phyloP scores from a whole-genome alignment of 805 yeast genomes.

The Zygotorulaspora sp. region DNA sequence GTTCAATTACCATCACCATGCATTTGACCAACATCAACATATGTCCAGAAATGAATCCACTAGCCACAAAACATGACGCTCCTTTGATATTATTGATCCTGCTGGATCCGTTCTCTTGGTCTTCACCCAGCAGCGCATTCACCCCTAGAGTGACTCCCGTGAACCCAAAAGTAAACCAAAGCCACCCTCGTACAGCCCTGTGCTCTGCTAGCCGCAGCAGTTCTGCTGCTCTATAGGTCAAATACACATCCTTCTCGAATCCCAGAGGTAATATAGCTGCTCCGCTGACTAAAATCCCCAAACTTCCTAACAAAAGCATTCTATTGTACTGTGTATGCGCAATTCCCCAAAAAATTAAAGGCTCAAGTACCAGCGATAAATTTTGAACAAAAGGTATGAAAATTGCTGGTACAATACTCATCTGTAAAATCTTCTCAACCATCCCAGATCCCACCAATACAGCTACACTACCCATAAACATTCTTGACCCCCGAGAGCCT shows the following conservation, averaged over 20 bases:
- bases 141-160: neutral
- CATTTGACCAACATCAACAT: conserved; percentile 83
- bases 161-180: neutral
- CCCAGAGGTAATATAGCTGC: neutral
- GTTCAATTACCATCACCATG: conserved; percentile 29
- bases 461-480: too few relatives aligned
- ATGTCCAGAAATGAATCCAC: conserved; percentile 81
- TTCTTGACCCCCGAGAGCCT: too few relatives aligned
- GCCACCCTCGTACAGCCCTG: neutral
- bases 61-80: neutral
- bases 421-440: too few relatives aligned
- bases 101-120: too few relatives aligned
- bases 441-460: too few relatives aligned
- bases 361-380: too few relatives aligned
- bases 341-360: neutral
- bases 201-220: conserved; percentile 34
- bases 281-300: neutral
- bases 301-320: neutral
- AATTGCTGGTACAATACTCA: too few relatives aligned
- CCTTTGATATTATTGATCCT: neutral
- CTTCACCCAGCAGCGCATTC: neutral
- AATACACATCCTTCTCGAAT: conserved; percentile 16
- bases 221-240: conserved; percentile 7
- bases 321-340: neutral
- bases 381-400: too few relatives aligned